phyloP scores from a whole-genome alignment of 805 yeast genomes.

The Monosporozyma servazzii region DNA sequence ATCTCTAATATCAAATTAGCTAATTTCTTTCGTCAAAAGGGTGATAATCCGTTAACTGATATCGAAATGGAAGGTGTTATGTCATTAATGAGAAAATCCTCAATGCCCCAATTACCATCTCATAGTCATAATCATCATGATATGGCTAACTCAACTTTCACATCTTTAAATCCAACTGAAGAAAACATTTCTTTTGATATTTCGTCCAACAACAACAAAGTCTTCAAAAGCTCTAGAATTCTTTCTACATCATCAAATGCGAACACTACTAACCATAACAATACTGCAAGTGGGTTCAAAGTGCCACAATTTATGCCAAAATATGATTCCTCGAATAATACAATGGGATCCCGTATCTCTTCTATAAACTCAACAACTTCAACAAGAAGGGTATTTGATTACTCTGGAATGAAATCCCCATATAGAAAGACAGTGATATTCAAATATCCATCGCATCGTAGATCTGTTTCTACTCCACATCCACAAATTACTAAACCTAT shows the following conservation, averaged over 20 bases:
- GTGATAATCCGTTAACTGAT: slow-evolving; percentile 62
- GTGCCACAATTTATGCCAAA: slow-evolving; percentile 32
- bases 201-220: not conserved
- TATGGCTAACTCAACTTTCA: not conserved
- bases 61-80: slow-evolving; percentile 77
- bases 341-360: not conserved
- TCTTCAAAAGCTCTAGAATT: not conserved
- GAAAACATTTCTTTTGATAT: not conserved
- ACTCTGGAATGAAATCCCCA: slow-evolving; percentile 33
- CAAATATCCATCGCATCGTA: slow-evolving; percentile 16
- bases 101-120: not conserved
- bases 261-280: slow-evolving; percentile 3
- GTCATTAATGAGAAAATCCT: slow-evolving; percentile 40
- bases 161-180: not conserved
- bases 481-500: not conserved
- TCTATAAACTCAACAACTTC: slow-evolving; percentile 11
- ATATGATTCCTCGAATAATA: slow-evolving; percentile 14
- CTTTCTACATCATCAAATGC: slow-evolving; percentile 1
- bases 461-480: not conserved
- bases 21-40: slow-evolving; percentile 62
- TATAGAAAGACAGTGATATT: slow-evolving; percentile 28
- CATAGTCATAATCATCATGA: not conserved
- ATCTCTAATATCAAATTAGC: slow-evolving; percentile 37
- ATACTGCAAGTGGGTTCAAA: slow-evolving; percentile 6
- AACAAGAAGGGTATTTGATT: slow-evolving; percentile 31